Base-by-base conservation (phyloP, 208 protist species). In the Wallacemonas sp. region DNA sequence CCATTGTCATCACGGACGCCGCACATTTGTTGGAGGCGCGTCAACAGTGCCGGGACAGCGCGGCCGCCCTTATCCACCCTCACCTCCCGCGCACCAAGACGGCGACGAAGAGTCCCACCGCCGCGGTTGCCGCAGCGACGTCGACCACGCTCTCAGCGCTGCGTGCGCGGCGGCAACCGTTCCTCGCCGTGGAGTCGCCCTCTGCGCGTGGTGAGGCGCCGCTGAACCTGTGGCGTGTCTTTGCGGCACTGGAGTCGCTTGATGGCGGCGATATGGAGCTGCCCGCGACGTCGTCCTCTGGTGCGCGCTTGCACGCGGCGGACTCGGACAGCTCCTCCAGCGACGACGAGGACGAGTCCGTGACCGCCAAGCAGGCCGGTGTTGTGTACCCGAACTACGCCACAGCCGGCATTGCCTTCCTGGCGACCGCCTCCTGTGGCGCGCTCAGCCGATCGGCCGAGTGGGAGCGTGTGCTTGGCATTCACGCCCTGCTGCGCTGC, bases 161-260 rank as follows among this genome's bases (percentile, higher is more conserved):
- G 29, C 54, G 36, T 27, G 27, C 47, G 27, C 46, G 41, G 4
- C 29, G 2, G 8, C 26, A 36, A 17, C 43, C 44, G 19, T 57
- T 57, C 16, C 16, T 38, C 4, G 30, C 54, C 6, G 47, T 55
- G n/a, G 46, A 9, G 1, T 26, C 48, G 19, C 64, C 72, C 19
- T 17, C 36, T 14, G 36, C 9, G 14, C 36, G 36, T 17, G 9
- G 36, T 41, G 36, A 36, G 19, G 81, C 70, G 1, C 87, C 83
- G 21, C 44, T 93, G 1, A 67, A 60, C 16, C 41, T 87, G 27
- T 93, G 87, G 87, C 79, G 74, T 27, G 39, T 93, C 27, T 93
- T 84, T 54, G 77, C 68, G 23, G 74, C 83, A 0, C 64, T 93
- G 65, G 87, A 93, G 65, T 49, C 55, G 63, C 44, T 79, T 66